phyloP scores from a whole-genome alignment of 2,329 filamentous ascomycete genomes.

The Metarhizium rileyi region DNA sequence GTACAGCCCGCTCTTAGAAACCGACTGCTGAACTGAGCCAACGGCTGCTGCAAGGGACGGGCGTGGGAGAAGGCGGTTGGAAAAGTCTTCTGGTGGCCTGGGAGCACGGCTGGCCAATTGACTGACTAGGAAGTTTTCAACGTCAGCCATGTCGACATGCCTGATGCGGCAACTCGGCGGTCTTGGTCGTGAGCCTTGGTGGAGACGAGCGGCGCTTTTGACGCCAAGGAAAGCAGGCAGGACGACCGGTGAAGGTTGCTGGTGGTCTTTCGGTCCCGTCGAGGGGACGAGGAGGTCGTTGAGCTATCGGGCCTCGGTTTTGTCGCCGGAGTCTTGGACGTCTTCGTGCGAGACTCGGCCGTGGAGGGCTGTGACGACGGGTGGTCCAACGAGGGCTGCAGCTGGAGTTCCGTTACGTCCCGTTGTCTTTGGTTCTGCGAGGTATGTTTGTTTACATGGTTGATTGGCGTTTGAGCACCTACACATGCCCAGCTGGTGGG shows the following conservation, averaged over 20 bases:
- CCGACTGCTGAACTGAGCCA: not conserved
- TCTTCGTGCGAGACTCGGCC: not conserved
- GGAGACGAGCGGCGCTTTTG: slow-evolving; percentile 6
- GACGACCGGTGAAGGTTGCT: no score
- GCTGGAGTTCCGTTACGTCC: not conserved
- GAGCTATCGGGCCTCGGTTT: not conserved
- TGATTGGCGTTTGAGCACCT: not conserved
- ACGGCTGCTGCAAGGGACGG: not conserved
- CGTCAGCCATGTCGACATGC: slow-evolving; percentile 7
- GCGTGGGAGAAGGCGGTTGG: not conserved
- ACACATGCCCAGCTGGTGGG: no score
- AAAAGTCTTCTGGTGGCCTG: not conserved
- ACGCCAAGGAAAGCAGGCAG: slow-evolving; percentile 8
- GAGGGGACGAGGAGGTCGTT: not conserved
- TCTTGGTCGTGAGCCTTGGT: slow-evolving; percentile 3
- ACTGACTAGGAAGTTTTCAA: not conserved
- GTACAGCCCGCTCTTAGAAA: not conserved
- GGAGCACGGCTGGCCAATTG: not conserved
- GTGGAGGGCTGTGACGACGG: not conserved
- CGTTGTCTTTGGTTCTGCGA: not conserved
- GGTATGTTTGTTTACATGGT: not conserved
- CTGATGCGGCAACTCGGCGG: slow-evolving; percentile 12
- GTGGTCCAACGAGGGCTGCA: no score
- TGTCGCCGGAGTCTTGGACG: not conserved
- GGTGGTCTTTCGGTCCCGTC: not conserved